phyloP scores from a whole-genome alignment of 1,139 yeast species.

The Nakaseomyces nivariensis region DNA sequence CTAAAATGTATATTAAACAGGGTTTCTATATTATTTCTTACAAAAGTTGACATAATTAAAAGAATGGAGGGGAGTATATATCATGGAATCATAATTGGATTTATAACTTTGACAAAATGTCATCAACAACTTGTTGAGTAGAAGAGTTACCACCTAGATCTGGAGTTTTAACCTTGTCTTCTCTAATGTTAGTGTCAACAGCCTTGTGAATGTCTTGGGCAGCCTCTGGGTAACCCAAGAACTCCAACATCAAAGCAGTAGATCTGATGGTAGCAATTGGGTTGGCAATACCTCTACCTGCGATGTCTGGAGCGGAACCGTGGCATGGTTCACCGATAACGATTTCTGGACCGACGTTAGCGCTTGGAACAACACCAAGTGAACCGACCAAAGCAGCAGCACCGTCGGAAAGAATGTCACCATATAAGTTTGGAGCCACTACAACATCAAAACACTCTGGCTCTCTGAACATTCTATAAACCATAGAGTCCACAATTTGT shows the following conservation, averaged over 20 bases:
- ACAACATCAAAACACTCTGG: slow-evolving; percentile 95
- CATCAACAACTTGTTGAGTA: slow-evolving; percentile 79
- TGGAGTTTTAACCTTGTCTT: slow-evolving; percentile 76
- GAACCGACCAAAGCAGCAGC: slow-evolving; percentile 99
- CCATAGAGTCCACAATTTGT: slow-evolving; percentile 98
- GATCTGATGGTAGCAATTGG: slow-evolving; percentile 98
- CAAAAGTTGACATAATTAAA: too few species aligned
- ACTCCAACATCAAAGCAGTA: slow-evolving; percentile 93
- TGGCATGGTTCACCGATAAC: slow-evolving; percentile 99
- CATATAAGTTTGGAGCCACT: slow-evolving; percentile 96
- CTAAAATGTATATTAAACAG: too few species aligned
- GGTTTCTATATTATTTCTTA: too few species aligned
- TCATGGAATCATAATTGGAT: background rate
- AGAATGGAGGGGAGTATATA: background rate
- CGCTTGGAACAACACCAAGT: slow-evolving; percentile 95
- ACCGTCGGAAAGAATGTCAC: slow-evolving; percentile 95
- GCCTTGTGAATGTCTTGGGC: slow-evolving; percentile 91
- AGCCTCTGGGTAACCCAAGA: slow-evolving; percentile 82
- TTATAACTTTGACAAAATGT: slow-evolving; percentile 37
- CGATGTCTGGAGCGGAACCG: slow-evolving; percentile 44
- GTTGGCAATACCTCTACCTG: slow-evolving; percentile 38
- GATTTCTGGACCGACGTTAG: slow-evolving; percentile 91
- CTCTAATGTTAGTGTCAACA: slow-evolving; percentile 84
- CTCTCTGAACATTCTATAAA: slow-evolving; percentile 95
- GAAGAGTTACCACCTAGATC: slow-evolving; percentile 87